Evolutionary conservation across 2,329 filamentous ascomycete species (phyloP).

Genomic region (Colletotrichum tropicale): DNA sequence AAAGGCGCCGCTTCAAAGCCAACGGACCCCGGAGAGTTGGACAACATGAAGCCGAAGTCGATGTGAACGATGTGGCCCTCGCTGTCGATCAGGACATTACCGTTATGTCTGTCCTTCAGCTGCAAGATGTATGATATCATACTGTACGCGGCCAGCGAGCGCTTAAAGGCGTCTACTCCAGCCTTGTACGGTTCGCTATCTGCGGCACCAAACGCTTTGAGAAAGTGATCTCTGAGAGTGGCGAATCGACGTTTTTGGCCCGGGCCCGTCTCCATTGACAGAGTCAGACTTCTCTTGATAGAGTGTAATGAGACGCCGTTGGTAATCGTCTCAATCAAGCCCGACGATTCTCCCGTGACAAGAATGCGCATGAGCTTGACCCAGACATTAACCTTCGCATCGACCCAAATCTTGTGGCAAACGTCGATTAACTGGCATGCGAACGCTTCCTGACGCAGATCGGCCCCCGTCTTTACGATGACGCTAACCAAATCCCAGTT

Average conservation of each 20-base stretch:
- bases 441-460: slow-evolving; percentile 84
- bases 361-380: slow-evolving; percentile 87
- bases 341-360: slow-evolving; percentile 83
- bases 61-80: slow-evolving; percentile 89
- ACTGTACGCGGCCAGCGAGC: slow-evolving; percentile 84
- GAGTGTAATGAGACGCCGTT: slow-evolving; percentile 89
- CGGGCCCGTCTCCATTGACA: slow-evolving; percentile 71
- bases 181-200: slow-evolving; percentile 72
- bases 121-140: slow-evolving; percentile 85
- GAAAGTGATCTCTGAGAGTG: slow-evolving; percentile 80
- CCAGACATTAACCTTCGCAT: slow-evolving; percentile 80
- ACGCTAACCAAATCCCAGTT: slow-evolving; percentile 89
- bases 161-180: slow-evolving; percentile 79
- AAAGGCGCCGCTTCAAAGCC: slow-evolving; percentile 88
- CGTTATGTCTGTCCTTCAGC: slow-evolving; percentile 86
- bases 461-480: slow-evolving; percentile 85
- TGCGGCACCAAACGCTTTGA: slow-evolving; percentile 76
- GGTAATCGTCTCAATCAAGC: slow-evolving; percentile 86
- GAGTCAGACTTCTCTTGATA: slow-evolving; percentile 79
- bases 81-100: slow-evolving; percentile 84
- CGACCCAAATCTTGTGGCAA: slow-evolving; percentile 82
- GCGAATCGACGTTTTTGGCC: slow-evolving; percentile 76
- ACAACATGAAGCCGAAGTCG: slow-evolving; percentile 90
- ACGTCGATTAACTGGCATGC: slow-evolving; percentile 84
- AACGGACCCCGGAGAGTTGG: slow-evolving; percentile 82